Percentiles rank a stretch among this genome's conserved stretches.
Conservation (phyloP, 2,329 filamentous ascomycete species). For the Alternaria gaisen region DNA sequence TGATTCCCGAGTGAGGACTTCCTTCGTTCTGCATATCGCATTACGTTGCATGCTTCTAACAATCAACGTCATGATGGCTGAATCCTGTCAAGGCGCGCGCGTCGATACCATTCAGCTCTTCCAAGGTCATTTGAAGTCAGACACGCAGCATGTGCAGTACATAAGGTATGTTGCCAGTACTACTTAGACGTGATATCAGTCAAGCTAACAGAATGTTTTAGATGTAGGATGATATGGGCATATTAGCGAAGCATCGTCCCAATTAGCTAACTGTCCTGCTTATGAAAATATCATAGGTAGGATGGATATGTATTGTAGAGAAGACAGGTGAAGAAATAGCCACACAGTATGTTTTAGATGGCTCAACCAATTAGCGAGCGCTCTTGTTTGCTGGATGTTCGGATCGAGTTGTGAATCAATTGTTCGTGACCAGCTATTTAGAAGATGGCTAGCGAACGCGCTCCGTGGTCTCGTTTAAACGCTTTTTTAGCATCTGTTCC, state of each 20-base stretch:
- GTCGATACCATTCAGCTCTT: background rate
- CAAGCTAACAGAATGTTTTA: background rate
- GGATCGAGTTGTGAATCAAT: background rate
- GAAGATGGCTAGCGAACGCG: background rate
- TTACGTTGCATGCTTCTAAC: background rate
- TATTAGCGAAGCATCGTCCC: background rate
- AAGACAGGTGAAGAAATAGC: background rate
- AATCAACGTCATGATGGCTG: background rate
- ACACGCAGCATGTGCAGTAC: background rate
- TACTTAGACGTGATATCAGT: background rate
- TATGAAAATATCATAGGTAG: accelerated
- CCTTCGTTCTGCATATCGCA: background rate
- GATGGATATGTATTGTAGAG: background rate
- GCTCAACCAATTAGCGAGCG: background rate
- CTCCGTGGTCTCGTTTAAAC: background rate
- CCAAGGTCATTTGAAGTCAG: background rate
- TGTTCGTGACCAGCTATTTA: background rate
- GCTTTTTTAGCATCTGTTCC: no score
- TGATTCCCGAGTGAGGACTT: background rate
- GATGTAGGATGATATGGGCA: background rate
- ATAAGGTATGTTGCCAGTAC: background rate
- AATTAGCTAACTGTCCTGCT: background rate
- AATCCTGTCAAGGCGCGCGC: background rate
- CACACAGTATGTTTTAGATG: background rate
- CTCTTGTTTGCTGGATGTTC: background rate